These are phyloP conservation scores for Chaetoceros muelleri DNA, from an alignment of 108 stramenopile species.

Conservation along the genomic window DNA sequence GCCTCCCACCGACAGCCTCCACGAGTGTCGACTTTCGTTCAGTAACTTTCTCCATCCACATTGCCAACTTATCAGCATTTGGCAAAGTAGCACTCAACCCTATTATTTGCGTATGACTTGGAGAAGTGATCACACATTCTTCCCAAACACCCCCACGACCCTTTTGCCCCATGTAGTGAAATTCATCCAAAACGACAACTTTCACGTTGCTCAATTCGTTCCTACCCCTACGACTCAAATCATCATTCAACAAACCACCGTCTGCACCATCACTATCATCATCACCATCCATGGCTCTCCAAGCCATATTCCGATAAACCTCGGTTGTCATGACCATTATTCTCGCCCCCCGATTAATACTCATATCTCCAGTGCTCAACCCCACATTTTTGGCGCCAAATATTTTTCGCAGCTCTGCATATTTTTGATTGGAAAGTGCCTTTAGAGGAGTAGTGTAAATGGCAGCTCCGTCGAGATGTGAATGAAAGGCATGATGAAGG, in stretches of 20 bases:
- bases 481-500: conserved; percentile 41
- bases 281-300: conserved; percentile 36
- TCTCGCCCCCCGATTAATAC: conserved; percentile 72
- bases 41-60: conserved; percentile 75
- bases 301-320: conserved; percentile 89
- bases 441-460: conserved; percentile 94
- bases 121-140: conserved; percentile 83
- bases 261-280: conserved; percentile 4
- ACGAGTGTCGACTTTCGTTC: conserved; percentile 67
- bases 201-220: conserved; percentile 58
- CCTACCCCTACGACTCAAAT: conserved; percentile 5
- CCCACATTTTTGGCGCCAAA: conserved; percentile 69
- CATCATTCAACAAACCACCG: not conserved
- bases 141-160: conserved; percentile 94
- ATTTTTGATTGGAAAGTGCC: conserved; percentile 93
- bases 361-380: conserved; percentile 76
- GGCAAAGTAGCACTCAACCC: conserved; percentile 85
- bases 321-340: conserved; percentile 92
- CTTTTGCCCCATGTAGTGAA: conserved; percentile 93
- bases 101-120: conserved; percentile 74
- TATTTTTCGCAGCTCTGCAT: conserved; percentile 61
- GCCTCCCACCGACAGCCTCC: conserved; percentile 64
- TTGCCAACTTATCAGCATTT: conserved; percentile 54
- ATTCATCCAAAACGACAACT: conserved; percentile 91
- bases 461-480: conserved; percentile 24